Base-by-base conservation (phyloP, 208 protist species). In the Trypanosoma vivax region DNA sequence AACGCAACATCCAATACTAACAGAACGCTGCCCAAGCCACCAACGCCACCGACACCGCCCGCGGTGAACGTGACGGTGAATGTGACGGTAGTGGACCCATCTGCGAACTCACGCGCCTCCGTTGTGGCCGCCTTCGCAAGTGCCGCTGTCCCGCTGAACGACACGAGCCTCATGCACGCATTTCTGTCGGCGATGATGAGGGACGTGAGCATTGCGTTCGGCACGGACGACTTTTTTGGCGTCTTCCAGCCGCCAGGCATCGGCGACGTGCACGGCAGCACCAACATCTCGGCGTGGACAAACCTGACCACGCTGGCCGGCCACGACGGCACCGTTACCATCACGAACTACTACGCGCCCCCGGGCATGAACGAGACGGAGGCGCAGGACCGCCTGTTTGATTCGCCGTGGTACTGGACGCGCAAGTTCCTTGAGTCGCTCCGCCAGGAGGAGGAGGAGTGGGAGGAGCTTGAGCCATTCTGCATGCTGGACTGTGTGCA, bases 151-250 rank as follows among this genome's bases (percentile, higher is more conserved):
- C 73, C 80, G 10, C 43, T 41, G 18, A 50, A 39, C 3, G 54
- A 81, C 49, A n/a, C 23, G n/a, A 67, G 59, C 52, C 58, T 78
- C 49, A 75, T 87, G 78, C 54, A 70, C 35, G 53, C 77, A 52
- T 34, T 79, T 13, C 81, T 70, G 52, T 18, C 61, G 31, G 65
- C 50, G 55, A 45, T 83, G 30, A 70, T 73, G 48, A 18, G 46
- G 25, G 75, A 88, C 48, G 70, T 65, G 11, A 33, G 23, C 7
- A 50, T 68, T 14, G 79, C 79, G 0, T 70, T 73, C 54, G 30
- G 21, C 7, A 83, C 79, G 11, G 42, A 11, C 0, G 71, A 83
- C 45, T 87, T 67, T 50, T 52, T 73, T 45, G 76, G 49, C 19
- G 50, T 73, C 42, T 86, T 82, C 41, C 61, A 48, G 30, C 70